A percentile compares a stretch with the other conserved stretches of the same genome.
These are phyloP conservation scores for Agaricus blazei DNA, from an alignment of 768 basidiomycete species.

Conservation along the genomic window DNA sequence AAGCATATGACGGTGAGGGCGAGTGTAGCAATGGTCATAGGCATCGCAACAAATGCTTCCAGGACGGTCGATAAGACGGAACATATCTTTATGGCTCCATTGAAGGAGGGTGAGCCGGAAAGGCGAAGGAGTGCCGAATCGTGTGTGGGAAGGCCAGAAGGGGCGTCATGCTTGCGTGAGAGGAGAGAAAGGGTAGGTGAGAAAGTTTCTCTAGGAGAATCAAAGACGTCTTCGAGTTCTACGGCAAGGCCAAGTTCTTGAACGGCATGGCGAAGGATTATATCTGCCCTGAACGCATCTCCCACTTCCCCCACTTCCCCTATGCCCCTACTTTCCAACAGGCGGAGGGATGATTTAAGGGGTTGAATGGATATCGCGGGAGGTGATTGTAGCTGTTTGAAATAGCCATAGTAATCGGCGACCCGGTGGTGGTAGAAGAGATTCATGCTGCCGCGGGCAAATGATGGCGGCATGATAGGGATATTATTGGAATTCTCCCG, in stretches of 20 bases:
- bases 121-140: background rate
- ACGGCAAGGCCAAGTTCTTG: slow-evolving; percentile 2
- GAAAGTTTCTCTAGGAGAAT: slow-evolving; percentile 4
- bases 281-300: slow-evolving; percentile 4
- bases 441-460: background rate
- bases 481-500: slow-evolving; percentile 10
- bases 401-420: background rate
- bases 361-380: background rate
- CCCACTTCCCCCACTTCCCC: background rate
- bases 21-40: slow-evolving; percentile 30
- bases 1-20: slow-evolving; percentile 35
- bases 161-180: background rate
- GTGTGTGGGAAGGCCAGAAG: slow-evolving; percentile 1
- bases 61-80: slow-evolving; percentile 5
- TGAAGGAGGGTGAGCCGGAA: slow-evolving; percentile 1
- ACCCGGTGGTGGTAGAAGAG: slow-evolving; percentile 6
- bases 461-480: background rate
- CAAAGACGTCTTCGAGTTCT: slow-evolving; percentile 7
- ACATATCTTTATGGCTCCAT: background rate
- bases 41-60: slow-evolving; percentile 22
- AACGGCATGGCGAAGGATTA: slow-evolving; percentile 6
- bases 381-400: background rate
- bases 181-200: background rate
- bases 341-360: slow-evolving; percentile 1
- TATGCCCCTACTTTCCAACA: slow-evolving; percentile 4